Evolutionary conservation across 768 basidiomycete genomes (phyloP).

Genomic region (Cubamyces lactineus): DNA sequence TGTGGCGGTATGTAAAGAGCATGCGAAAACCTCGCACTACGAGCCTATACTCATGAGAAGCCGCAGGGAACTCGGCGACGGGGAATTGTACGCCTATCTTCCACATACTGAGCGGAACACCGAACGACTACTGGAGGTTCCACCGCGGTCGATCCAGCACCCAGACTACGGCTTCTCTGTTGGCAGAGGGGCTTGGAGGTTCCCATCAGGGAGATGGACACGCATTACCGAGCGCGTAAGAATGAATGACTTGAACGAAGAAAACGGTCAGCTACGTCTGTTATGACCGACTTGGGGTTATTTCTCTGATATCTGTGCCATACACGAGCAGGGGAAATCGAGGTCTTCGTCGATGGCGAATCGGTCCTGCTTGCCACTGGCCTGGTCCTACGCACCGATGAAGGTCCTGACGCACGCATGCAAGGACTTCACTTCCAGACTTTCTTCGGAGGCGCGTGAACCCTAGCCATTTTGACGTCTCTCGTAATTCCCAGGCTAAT

Average conservation of each 20-base stretch:
- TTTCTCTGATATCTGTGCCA: not conserved
- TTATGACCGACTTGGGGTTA: conserved; percentile 2
- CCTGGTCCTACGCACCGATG: conserved; percentile 47
- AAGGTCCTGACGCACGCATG: conserved; percentile 46
- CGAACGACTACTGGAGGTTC: conserved; percentile 46
- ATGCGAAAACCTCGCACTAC: too few species aligned
- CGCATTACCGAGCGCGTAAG: conserved; percentile 67
- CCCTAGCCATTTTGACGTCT: too few species aligned
- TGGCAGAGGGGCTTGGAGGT: conserved; percentile 64
- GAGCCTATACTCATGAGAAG: too few species aligned
- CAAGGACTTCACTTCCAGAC: conserved; percentile 77
- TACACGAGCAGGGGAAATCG: conserved; percentile 54
- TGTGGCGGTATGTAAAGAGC: conserved; percentile 76
- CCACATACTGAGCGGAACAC: conserved; percentile 54
- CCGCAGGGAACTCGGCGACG: conserved; percentile 50
- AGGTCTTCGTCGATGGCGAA: conserved; percentile 65
- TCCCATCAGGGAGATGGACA: conserved; percentile 58
- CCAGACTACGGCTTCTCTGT: conserved; percentile 67
- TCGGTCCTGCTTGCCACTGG: conserved; percentile 55
- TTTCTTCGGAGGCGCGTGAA: conserved; percentile 69
- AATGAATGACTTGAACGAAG: conserved; percentile 61
- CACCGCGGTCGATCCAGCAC: conserved; percentile 53
- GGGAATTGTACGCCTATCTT: conserved; percentile 73
- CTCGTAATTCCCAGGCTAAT: conserved; percentile 38
- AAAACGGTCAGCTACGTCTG: conserved; percentile 51